phyloP scores from a whole-genome alignment of 148 eudicot genomes.

The Chenopodium quinoa region DNA sequence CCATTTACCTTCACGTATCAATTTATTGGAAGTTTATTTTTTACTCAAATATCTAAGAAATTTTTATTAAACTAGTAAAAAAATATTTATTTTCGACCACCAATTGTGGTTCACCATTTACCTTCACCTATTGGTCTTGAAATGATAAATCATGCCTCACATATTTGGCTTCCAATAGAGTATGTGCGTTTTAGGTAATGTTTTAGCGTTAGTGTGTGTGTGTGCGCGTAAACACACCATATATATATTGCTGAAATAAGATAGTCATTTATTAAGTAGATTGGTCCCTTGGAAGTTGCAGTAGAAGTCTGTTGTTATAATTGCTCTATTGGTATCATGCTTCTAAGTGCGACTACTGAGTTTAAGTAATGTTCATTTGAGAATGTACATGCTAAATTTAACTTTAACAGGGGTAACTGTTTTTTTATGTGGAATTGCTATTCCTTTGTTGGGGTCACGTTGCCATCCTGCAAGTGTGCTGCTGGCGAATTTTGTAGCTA shows the following conservation, averaged over 20 bases:
- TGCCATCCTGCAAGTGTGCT: conserved; percentile 84
- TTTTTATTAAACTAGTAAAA: no score
- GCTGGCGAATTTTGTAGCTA: conserved; percentile 77
- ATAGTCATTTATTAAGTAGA: not conserved
- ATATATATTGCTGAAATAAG: not conserved
- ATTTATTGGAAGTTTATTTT: no score
- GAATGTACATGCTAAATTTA: conserved; percentile 3
- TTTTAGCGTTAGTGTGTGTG: not conserved
- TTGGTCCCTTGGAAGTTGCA: not conserved
- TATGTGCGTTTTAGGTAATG: not conserved
- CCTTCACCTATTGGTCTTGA: not conserved
- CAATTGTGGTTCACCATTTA: not conserved
- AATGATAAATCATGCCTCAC: no score
- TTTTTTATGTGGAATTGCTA: conserved; percentile 77
- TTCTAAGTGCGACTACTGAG: not conserved
- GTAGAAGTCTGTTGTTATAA: not conserved
- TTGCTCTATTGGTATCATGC: not conserved
- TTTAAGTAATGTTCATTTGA: not conserved
- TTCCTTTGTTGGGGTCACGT: conserved; percentile 71
- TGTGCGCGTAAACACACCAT: no score
- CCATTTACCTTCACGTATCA: not conserved
- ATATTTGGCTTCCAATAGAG: not conserved
- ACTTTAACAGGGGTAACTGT: conserved; percentile 72
- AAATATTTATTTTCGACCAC: not conserved
- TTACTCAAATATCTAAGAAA: no score